Evolutionary conservation across 2,329 filamentous ascomycete genomes (phyloP).

Genomic region (Blumeria graminis): DNA sequence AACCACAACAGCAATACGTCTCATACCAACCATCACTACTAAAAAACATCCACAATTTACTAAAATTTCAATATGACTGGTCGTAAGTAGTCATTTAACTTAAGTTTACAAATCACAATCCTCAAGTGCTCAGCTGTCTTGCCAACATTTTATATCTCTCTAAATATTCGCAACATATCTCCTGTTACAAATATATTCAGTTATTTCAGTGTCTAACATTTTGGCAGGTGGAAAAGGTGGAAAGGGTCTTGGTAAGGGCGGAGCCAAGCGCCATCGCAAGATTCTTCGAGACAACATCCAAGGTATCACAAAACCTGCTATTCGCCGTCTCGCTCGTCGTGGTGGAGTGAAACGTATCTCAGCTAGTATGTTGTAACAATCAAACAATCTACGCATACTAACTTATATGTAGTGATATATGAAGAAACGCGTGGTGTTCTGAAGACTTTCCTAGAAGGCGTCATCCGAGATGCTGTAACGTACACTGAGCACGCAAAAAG

Average conservation of each 20-base stretch:
- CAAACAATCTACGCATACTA: not conserved
- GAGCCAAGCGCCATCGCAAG: conserved; percentile 97
- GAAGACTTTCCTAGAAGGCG: conserved; percentile 64
- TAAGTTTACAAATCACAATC: not conserved
- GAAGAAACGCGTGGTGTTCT: conserved; percentile 61
- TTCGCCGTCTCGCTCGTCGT: conserved; percentile 95
- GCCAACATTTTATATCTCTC: no score
- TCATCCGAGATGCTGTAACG: conserved; percentile 49
- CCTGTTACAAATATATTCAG: not conserved
- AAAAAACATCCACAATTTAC: no score
- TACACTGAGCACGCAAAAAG: conserved; percentile 70
- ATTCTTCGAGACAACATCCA: conserved; percentile 99
- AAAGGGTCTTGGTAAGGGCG: conserved; percentile 94
- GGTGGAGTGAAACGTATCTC: conserved; percentile 99
- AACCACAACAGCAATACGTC: no score
- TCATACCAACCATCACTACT: no score
- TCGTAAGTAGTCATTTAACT: not conserved
- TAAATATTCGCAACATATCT: not conserved
- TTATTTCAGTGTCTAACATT: not conserved
- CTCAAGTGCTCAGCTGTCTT: not conserved
- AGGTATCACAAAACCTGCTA: conserved; percentile 96
- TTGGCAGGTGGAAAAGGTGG: conserved; percentile 32
- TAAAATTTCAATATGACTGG: not conserved
- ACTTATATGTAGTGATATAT: conserved; percentile 35
- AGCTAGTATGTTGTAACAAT: conserved; percentile 36